Evolutionary conservation across 148 eudicot species (phyloP).

Genomic region (Silene uniflora): DNA sequence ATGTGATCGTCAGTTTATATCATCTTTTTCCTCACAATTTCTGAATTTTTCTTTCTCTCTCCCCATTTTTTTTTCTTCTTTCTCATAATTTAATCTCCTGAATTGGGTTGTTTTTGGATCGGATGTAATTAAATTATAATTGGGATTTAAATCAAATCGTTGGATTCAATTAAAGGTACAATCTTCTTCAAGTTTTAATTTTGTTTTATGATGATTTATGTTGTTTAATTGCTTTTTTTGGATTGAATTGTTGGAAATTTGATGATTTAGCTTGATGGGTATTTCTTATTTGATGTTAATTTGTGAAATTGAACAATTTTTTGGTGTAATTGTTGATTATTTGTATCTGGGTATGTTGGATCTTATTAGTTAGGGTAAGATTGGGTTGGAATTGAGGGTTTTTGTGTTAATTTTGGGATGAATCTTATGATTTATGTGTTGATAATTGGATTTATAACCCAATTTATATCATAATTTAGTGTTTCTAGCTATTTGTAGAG

Average conservation of each 20-base stretch:
- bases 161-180: slow-evolving; percentile 17
- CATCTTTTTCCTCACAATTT: slow-evolving; percentile 9
- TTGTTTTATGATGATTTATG: background rate
- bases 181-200: background rate
- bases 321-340: background rate
- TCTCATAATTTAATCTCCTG: slow-evolving; percentile 12
- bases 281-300: background rate
- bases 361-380: background rate
- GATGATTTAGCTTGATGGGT: slow-evolving; percentile 14
- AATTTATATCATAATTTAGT: background rate
- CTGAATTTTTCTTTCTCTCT: background rate
- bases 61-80: background rate
- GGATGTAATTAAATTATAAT: background rate
- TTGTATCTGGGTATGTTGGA: slow-evolving; percentile 16
- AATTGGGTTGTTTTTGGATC: slow-evolving; percentile 18
- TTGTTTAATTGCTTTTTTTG: background rate
- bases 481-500: background rate
- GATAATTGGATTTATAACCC: background rate
- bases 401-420: background rate
- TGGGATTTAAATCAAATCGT: background rate
- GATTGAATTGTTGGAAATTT: background rate
- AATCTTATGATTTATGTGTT: slow-evolving; percentile 10
- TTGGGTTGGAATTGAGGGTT: too few relatives aligned
- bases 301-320: background rate
- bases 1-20: slow-evolving; percentile 18